A percentile compares a stretch with the other conserved stretches of the same genome.
phyloP scores from a whole-genome alignment of 2,329 filamentous ascomycete genomes.

The Alternaria brassicae region DNA sequence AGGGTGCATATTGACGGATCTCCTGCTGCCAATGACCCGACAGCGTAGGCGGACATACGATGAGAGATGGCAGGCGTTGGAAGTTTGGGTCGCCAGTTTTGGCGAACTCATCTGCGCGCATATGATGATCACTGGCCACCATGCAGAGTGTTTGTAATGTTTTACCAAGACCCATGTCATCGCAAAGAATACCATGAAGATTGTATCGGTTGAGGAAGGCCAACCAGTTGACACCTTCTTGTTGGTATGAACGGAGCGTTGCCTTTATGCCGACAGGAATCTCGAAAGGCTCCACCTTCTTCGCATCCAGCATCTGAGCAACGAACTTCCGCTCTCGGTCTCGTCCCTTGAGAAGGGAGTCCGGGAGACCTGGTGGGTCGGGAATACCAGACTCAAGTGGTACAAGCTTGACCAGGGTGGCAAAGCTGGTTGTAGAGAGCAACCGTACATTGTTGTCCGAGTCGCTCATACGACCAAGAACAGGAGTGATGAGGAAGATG shows the following conservation, averaged over 20 bases:
- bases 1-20: slow-evolving; percentile 93
- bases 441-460: slow-evolving; percentile 94
- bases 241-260: slow-evolving; percentile 93
- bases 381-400: slow-evolving; percentile 97
- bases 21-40: slow-evolving; percentile 99
- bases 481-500: slow-evolving; percentile 97
- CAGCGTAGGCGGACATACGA: slow-evolving; percentile 93
- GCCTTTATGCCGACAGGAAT: slow-evolving; percentile 98
- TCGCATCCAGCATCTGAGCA: slow-evolving; percentile 91
- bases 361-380: slow-evolving; percentile 89
- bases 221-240: slow-evolving; percentile 98
- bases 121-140: slow-evolving; percentile 94
- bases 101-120: slow-evolving; percentile 87
- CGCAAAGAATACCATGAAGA: slow-evolving; percentile 95
- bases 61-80: slow-evolving; percentile 83
- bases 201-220: slow-evolving; percentile 98
- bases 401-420: slow-evolving; percentile 94
- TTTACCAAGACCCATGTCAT: slow-evolving; percentile 99
- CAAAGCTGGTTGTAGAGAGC: slow-evolving; percentile 95
- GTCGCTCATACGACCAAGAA: slow-evolving; percentile 97
- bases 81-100: slow-evolving; percentile 81
- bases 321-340: slow-evolving; percentile 97
- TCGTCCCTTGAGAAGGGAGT: slow-evolving; percentile 85
- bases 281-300: slow-evolving; percentile 92
- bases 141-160: slow-evolving; percentile 97